A percentile compares a stretch with the other conserved stretches of the same genome.
Evolutionary conservation across 208 protist genomes (phyloP).

Genomic region (Endotrypanum monterogeii): DNA sequence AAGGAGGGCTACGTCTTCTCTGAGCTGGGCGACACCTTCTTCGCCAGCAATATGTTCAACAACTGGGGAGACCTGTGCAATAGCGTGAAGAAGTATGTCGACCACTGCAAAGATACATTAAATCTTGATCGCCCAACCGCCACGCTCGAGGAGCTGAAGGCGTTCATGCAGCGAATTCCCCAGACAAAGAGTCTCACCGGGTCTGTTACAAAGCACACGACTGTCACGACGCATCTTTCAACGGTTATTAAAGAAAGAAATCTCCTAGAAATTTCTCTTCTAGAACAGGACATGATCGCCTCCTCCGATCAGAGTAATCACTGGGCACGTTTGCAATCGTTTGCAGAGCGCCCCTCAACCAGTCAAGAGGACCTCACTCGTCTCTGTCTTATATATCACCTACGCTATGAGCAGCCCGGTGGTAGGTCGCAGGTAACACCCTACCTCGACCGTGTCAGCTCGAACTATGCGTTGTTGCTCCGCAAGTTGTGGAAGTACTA

Average conservation of each 20-base stretch:
- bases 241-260: constrained; percentile 73
- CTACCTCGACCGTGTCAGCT: constrained; percentile 47
- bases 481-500: constrained; percentile 74
- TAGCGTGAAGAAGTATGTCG: constrained; percentile 93
- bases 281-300: constrained; percentile 96
- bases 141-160: constrained; percentile 88
- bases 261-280: constrained; percentile 93
- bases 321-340: constrained; percentile 62
- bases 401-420: constrained; percentile 70
- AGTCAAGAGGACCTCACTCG: constrained; percentile 54
- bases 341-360: constrained; percentile 43
- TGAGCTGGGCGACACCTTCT: constrained; percentile 95
- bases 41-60: constrained; percentile 93
- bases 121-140: constrained; percentile 81
- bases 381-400: constrained; percentile 82
- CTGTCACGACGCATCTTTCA: constrained; percentile 74
- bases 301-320: constrained; percentile 62
- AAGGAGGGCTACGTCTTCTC: constrained; percentile 86
- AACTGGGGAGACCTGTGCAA: constrained; percentile 98
- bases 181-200: constrained; percentile 79
- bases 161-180: constrained; percentile 86
- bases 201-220: constrained; percentile 88
- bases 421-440: constrained; percentile 31
- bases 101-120: constrained; percentile 90
- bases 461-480: constrained; percentile 44